Evolutionary conservation across 129 eudicot species (phyloP).

Genomic region (Pseudognaphalium luteoalbum): DNA sequence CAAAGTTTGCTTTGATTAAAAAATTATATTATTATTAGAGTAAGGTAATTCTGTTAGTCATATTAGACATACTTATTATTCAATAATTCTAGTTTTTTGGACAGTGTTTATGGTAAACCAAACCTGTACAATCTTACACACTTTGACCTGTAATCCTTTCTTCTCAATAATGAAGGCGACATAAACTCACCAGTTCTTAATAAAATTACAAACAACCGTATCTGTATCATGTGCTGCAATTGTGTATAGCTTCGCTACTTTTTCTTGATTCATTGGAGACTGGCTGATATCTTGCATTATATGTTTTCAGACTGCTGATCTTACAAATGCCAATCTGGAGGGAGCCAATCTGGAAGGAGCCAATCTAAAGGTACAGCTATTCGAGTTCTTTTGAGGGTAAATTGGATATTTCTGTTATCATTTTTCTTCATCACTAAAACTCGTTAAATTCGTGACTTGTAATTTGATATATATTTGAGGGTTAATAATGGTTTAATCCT

Average conservation of each 20-base stretch:
- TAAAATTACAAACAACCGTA: neutral
- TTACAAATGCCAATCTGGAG: conserved; percentile 92
- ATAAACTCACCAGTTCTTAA: neutral
- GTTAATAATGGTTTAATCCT: too few species aligned
- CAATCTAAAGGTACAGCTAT: conserved; percentile 68
- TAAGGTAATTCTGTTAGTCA: neutral
- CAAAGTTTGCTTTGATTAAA: neutral
- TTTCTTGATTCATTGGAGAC: neutral
- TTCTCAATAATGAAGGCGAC: neutral
- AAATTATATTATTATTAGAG: neutral
- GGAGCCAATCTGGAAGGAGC: conserved; percentile 99
- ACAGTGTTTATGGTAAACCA: neutral
- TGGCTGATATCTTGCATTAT: neutral
- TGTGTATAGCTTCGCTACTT: neutral
- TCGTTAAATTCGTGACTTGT: neutral
- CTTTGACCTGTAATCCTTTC: neutral
- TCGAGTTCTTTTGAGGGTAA: conserved; percentile 1
- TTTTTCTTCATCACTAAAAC: neutral
- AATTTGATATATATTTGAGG: neutral
- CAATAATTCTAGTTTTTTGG: neutral
- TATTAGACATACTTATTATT: neutral
- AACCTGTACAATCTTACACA: neutral
- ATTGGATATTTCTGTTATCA: neutral
- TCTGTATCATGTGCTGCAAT: neutral
- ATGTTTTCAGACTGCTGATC: conserved; percentile 76